A percentile compares a stretch with the other conserved stretches of the same genome.
These are phyloP conservation scores for Oryza coarctata DNA, from an alignment of 176 grass and related monocot species.

Conservation along the genomic window DNA sequence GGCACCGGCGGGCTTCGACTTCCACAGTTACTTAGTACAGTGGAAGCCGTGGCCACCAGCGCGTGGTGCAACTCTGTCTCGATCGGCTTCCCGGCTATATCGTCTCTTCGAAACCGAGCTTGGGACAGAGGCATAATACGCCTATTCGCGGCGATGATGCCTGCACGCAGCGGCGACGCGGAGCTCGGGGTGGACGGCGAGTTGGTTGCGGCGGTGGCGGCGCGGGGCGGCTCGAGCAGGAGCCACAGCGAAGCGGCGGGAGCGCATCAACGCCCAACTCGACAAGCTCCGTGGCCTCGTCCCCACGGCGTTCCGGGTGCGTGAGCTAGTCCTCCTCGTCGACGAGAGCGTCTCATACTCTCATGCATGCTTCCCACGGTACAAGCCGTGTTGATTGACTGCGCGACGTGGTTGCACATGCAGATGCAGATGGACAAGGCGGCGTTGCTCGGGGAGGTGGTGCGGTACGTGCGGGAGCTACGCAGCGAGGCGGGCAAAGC, in stretches of 20 bases:
- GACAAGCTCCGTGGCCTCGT: constrained; percentile 78
- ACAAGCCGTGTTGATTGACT: background rate
- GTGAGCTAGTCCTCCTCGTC: background rate
- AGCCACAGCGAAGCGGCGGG: constrained; percentile 88
- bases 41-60: background rate
- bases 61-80: background rate
- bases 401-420: background rate
- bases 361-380: background rate
- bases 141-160: constrained; percentile 14
- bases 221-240: constrained; percentile 37
- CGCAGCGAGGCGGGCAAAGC: constrained; percentile 47
- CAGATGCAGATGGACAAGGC: constrained; percentile 88
- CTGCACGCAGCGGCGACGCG: constrained; percentile 28
- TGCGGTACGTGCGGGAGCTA: constrained; percentile 70
- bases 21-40: constrained; percentile 17
- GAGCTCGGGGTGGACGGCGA: constrained; percentile 38
- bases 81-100: constrained; percentile 36
- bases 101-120: background rate
- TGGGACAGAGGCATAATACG: background rate
- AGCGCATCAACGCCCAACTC: constrained; percentile 92
- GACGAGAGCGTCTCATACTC: background rate
- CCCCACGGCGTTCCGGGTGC: constrained; percentile 73
- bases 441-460: constrained; percentile 77
- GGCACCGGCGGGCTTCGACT: background rate
- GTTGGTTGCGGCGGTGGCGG: constrained; percentile 17